These are phyloP conservation scores for Coccinonectria pachysandricola DNA, from an alignment of 2,329 filamentous ascomycete species.

Conservation along the genomic window DNA sequence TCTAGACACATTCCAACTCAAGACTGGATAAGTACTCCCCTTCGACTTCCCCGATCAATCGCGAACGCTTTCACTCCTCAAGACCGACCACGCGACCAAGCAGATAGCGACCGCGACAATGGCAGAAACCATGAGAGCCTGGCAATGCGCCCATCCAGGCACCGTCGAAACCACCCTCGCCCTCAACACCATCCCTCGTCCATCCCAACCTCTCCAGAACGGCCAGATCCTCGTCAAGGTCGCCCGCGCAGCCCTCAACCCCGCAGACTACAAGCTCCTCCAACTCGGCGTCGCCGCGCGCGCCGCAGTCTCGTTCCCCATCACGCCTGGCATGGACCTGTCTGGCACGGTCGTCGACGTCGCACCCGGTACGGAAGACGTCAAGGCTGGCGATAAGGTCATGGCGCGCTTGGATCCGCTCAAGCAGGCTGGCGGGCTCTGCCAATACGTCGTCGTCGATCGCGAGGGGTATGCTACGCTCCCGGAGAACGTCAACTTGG, in stretches of 20 bases:
- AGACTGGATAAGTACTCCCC: no score
- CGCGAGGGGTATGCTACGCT: slow-evolving; percentile 26
- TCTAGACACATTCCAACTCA: no score
- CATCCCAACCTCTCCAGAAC: slow-evolving; percentile 11
- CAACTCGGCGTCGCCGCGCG: slow-evolving; percentile 29
- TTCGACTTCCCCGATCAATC: no score
- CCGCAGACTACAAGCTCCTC: slow-evolving; percentile 39
- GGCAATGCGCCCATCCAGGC: slow-evolving; percentile 19
- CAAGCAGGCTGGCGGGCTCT: slow-evolving; percentile 29
- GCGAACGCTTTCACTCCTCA: neutral
- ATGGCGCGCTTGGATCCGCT: slow-evolving; percentile 26
- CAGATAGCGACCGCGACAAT: slow-evolving; percentile 5
- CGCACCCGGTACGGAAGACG: slow-evolving; percentile 17
- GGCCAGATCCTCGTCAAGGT: slow-evolving; percentile 34
- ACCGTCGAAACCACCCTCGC: slow-evolving; percentile 13
- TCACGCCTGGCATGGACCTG: slow-evolving; percentile 40
- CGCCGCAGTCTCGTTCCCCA: slow-evolving; percentile 24
- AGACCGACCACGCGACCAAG: neutral
- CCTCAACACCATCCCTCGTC: slow-evolving; percentile 12
- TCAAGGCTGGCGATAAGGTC: slow-evolving; percentile 32
- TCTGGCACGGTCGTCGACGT: slow-evolving; percentile 35
- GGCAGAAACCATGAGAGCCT: slow-evolving; percentile 19
- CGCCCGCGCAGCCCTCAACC: slow-evolving; percentile 33
- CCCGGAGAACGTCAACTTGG: slow-evolving; percentile 28
- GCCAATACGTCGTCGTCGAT: slow-evolving; percentile 30